Evolutionary conservation across 352 stramenopile genomes (phyloP), one percentile per base, ranked within the genome.

Genomic region (Globisporangium paddicum): DNA sequence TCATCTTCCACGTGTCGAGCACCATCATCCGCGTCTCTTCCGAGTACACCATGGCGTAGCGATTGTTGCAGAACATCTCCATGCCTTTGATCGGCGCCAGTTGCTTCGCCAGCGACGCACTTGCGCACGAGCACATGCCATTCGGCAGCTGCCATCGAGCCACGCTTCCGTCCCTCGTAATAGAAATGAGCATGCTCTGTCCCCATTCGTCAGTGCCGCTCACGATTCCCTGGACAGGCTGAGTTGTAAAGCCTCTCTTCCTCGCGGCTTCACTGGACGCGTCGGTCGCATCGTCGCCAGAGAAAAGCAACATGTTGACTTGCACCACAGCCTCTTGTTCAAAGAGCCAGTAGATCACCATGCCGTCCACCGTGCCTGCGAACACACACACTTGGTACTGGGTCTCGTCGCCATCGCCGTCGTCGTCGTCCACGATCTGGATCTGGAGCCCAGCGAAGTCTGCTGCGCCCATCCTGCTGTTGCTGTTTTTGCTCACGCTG

Each of bases 201-300:
- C 82, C 83, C 77, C 77, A 93, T 57, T 90, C 80, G 51, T 93
- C 79, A n/a, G 75, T 85, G 1, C 81, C 82, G 26, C 71, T 93
- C 5, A 82, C 65, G 25, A 93, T 73, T 0, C 79, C 72, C 38
- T 87, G 79, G 1, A 93, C 63, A 0, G 79, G 73, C 28, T 60
- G 42, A 16, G 23, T 47, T 5, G 41, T 41, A 9, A 42, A 23
- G 1, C 35, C 32, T 54, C 26, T 56, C 34, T 34, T 23, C 2
- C 28, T 37, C 13, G 28, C 19, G 11, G 26, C 21, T 6, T 30
- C 37, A 18, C 19, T 44, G 5, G 3, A 7, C 16, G 35, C 50
- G 13, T 28, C 5, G 4, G 5, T 38, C 19, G 19, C 16, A 2
- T 66, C 62, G 11, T 47, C 53, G 5, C 58, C 57, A 18, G 68